Base-by-base conservation (phyloP, 805 yeast species). In the Candida khao-thaluensis region DNA sequence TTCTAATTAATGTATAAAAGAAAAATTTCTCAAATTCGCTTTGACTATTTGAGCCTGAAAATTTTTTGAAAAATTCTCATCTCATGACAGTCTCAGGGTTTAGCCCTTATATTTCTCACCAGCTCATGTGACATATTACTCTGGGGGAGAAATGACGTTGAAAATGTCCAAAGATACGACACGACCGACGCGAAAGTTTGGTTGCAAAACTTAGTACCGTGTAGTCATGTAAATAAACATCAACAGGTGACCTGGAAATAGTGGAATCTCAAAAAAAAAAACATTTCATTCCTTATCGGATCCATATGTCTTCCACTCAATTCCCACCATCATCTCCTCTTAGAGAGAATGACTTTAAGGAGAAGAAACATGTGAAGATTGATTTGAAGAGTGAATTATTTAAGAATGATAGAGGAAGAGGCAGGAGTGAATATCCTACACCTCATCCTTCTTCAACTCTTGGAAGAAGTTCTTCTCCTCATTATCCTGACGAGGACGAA, bases 361-460 rank as follows among this genome's bases (percentile, higher is more conserved):
- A 25, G 8, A 33, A 22, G 16, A 31, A 31, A 26, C 15, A 14
- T 31, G 37, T 21, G 17, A 32, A 38, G 28, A n/a, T 17, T 26
- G 34, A 25, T 7, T 56, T 53, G 36, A 53, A 18, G 9, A 35
- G 26, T 5, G n/a, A n/a, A n/a, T n/a, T n/a, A n/a, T n/a, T n/a
- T n/a, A 45, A 4, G 3, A 16, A 11, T 23, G 36, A 23, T 11
- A 5, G 14, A 16, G 24, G 7, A 12, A 27, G 38, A 35, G 28
- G 32, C 17, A 21, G 26, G 12, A 12, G 22, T 12, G 17, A 38
- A 3, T 34, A 79, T 50, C 86, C 87, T 9, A 82, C 89, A 1
- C 91, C 91, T 15, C 76, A 79, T 48, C 89, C 91, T 0, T 81
- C 88, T 2, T 69, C 74, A 1, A 53, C 70, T 7, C 33, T 55